A percentile compares a stretch with the other conserved stretches of the same genome.
Conservation (phyloP, 139 green algal species). For the Tetradesmus obliquus region DNA sequence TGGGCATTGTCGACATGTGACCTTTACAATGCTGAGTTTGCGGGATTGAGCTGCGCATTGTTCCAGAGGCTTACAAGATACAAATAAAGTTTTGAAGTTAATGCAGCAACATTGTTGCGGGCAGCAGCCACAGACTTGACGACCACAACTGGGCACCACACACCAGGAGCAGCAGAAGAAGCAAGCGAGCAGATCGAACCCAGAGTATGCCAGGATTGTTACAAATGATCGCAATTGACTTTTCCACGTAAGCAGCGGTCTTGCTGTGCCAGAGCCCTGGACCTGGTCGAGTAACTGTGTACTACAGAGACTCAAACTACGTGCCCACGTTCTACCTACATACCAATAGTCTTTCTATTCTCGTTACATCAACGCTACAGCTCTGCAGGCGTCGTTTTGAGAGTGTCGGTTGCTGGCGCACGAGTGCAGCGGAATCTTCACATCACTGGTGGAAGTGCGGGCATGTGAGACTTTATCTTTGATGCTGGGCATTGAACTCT, state of each 20-base stretch:
- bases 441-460: background rate
- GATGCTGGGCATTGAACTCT: background rate
- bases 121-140: background rate
- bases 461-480: background rate
- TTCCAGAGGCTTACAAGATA: background rate
- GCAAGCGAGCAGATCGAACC: background rate
- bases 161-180: background rate
- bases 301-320: no score
- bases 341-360: no score
- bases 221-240: background rate
- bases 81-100: background rate
- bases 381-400: background rate
- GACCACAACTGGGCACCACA: background rate
- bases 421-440: background rate
- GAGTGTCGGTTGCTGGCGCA: background rate
- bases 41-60: slow-evolving; percentile 27
- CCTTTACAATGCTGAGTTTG: background rate
- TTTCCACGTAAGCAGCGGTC: background rate
- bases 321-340: no score
- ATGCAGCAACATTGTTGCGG: background rate
- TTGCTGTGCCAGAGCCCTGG: background rate
- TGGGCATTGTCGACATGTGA: slow-evolving; percentile 23
- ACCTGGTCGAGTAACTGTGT: background rate
- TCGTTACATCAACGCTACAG: no score
- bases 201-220: background rate